Percentiles rank a stretch among this genome's conserved stretches.
Evolutionary conservation across 2,329 filamentous ascomycete species (phyloP).

Genomic region (Pseudocercospora musae): DNA sequence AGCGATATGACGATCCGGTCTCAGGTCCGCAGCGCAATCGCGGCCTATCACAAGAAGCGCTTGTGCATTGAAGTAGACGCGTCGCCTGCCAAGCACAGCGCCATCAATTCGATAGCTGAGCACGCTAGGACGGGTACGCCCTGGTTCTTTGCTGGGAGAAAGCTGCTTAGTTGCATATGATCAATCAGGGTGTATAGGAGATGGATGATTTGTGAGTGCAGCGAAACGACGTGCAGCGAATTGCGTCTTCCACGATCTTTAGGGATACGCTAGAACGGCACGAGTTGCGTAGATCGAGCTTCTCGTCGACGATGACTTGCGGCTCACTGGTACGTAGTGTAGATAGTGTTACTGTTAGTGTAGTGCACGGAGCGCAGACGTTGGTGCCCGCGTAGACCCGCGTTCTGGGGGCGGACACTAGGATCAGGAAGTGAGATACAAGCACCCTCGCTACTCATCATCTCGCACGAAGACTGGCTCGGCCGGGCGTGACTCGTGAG

Average conservation of each 20-base stretch:
- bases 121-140: not conserved
- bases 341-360: no score
- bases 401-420: not conserved
- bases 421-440: not conserved
- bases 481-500: not conserved
- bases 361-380: not conserved
- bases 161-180: slow-evolving; percentile 1
- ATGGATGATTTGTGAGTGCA: not conserved
- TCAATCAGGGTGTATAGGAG: not conserved
- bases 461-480: not conserved
- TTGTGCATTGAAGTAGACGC: not conserved
- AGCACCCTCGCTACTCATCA: not conserved
- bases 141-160: not conserved
- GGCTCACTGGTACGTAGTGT: not conserved
- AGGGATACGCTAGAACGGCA: not conserved
- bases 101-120: not conserved
- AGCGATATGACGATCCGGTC: not conserved
- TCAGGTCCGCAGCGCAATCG: not conserved
- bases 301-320: slow-evolving; percentile 1
- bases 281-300: not conserved
- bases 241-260: not conserved
- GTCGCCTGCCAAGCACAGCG: not conserved
- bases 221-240: not conserved
- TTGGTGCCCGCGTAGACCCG: not conserved
- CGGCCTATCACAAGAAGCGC: no score